Base-by-base conservation (phyloP, 2,329 filamentous ascomycete genomes). In the Fonsecaea erecta region DNA sequence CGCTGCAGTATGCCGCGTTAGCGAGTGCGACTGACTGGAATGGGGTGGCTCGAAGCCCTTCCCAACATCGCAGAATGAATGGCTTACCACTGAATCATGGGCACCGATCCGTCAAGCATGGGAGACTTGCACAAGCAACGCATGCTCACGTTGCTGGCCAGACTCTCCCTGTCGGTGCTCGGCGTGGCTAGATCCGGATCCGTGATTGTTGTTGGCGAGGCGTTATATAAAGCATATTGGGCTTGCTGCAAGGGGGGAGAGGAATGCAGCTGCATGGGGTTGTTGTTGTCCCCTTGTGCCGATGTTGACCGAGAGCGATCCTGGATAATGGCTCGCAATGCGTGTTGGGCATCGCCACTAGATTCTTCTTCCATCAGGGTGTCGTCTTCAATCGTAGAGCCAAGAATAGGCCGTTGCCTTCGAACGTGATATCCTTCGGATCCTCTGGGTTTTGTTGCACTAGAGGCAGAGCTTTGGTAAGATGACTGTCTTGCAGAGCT, bases 31-130 rank as follows among this genome's bases (percentile, higher is more conserved):
- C 24, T 34, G 7, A 26, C 9, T 48, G 12, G 6, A n/a, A 24
- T 1, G 18, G 4, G 2, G 9, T 4, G 43, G n/a, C 43, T 8
- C 2, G 12, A 24, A 6, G 18, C 8, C 18, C 18, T 48, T 48
- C 24, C 3, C 4, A 46, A 18, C 18, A 26, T 21, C 46, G 24
- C 11, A 48, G 18, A 26, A 30, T 14, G 16, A 21, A 34, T 14
- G 59, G 72, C 76, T 72, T 74, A 83, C 81, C 81, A 89, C 77
- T 87, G 85, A 53, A 88, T 81, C 82, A 88, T 85, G 32, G 83
- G 69, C 82, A 81, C 24, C 82, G 84, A 60, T 82, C 81, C 60
- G 82, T 85, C 46, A 84, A 81, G 58, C 80, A 76, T 46, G 12
- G 68, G 60, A 16, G 82, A 80, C 57, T 83, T 82, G 71, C 86